A percentile compares a stretch with the other conserved stretches of the same genome.
Conservation (phyloP, 2,329 filamentous ascomycete species). For the Dactylonectria estremocensis region DNA sequence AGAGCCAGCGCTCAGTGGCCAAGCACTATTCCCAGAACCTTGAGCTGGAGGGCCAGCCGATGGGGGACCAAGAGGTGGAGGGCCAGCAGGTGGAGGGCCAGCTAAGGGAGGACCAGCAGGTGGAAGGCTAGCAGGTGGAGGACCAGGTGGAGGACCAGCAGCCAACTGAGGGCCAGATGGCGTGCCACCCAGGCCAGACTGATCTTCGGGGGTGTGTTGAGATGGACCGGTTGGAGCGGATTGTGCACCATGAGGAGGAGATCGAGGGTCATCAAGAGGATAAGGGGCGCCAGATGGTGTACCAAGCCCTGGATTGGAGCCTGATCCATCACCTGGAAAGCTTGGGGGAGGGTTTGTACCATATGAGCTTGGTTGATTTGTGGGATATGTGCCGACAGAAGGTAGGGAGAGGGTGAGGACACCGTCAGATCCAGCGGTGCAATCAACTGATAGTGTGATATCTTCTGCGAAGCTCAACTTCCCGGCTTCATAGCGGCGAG, state of each 20-base stretch:
- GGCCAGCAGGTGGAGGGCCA: neutral
- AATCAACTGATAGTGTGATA: conserved; percentile 48
- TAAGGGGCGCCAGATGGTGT: neutral
- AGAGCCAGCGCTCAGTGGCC: neutral
- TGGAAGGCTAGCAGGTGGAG: too few relatives aligned
- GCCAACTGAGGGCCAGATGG: neutral
- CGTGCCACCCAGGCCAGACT: neutral
- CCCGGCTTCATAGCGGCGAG: conserved; percentile 21
- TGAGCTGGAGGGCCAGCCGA: neutral
- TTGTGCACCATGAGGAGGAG: neutral
- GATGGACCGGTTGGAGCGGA: neutral
- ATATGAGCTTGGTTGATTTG: neutral
- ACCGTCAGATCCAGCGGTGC: conserved; percentile 51
- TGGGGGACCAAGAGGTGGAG: neutral
- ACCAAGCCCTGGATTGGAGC: conserved; percentile 12
- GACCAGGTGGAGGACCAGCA: neutral
- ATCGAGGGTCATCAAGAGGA: neutral
- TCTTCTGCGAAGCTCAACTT: conserved; percentile 39
- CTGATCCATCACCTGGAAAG: conserved; percentile 7
- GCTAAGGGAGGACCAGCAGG: too few relatives aligned
- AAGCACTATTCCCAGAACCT: neutral
- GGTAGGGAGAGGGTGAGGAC: conserved; percentile 50
- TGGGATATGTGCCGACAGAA: conserved; percentile 33
- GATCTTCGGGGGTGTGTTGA: neutral
- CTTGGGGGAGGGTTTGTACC: neutral